Evolutionary conservation across 2,329 filamentous ascomycete species (phyloP).

Genomic region (Trichoderma koningii): DNA sequence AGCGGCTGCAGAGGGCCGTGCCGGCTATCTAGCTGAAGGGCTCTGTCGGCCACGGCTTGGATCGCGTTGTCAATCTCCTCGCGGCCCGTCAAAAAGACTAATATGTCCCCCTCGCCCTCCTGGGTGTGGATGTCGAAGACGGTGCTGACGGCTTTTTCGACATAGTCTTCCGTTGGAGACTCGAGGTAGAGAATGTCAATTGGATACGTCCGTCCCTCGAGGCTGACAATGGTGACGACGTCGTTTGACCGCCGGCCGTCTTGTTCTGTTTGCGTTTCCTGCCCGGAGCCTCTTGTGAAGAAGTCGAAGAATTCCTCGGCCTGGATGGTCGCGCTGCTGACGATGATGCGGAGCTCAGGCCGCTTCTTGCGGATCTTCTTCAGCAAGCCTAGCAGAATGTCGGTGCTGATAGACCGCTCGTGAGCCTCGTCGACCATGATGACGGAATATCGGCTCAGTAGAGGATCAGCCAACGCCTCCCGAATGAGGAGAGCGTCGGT

Average conservation of each 20-base stretch:
- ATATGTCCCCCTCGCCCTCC: constrained; percentile 80
- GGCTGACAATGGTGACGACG: constrained; percentile 65
- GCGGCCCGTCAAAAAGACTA: constrained; percentile 88
- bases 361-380: constrained; percentile 86
- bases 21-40: constrained; percentile 55
- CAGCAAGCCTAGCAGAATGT: constrained; percentile 83
- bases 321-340: constrained; percentile 92
- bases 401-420: constrained; percentile 88
- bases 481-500: constrained; percentile 90
- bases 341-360: constrained; percentile 79
- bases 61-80: constrained; percentile 87
- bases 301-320: constrained; percentile 83
- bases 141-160: constrained; percentile 78
- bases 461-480: constrained; percentile 89
- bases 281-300: constrained; percentile 57
- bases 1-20: constrained; percentile 47
- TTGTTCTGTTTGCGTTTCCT: constrained; percentile 35
- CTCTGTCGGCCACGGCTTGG: constrained; percentile 75
- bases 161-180: constrained; percentile 78
- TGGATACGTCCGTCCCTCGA: constrained; percentile 85
- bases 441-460: constrained; percentile 87
- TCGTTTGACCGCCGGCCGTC: constrained; percentile 37
- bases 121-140: constrained; percentile 84
- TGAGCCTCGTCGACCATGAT: constrained; percentile 99
- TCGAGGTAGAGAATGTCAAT: constrained; percentile 85